Percentiles rank a stretch among this genome's conserved stretches.
These are phyloP conservation scores for Sugiyamaella novakii DNA, from an alignment of 1,139 yeast genomes.

Conservation along the genomic window DNA sequence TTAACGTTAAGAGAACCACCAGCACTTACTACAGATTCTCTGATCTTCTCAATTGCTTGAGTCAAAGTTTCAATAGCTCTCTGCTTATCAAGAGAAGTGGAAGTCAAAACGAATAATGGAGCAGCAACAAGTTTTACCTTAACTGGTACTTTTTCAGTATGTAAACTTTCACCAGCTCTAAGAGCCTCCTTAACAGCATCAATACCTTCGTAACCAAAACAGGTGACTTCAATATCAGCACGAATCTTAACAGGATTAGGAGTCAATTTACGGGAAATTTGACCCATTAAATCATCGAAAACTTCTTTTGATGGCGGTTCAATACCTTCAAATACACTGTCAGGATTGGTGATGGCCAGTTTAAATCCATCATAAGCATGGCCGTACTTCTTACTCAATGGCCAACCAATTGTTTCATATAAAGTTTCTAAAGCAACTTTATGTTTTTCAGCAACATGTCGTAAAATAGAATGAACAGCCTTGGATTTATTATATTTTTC, in stretches of 20 bases:
- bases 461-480: slow-evolving; percentile 94
- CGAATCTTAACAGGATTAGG: slow-evolving; percentile 98
- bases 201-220: slow-evolving; percentile 96
- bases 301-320: slow-evolving; percentile 72
- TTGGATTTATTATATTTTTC: slow-evolving; percentile 96
- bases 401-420: slow-evolving; percentile 95
- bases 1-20: slow-evolving; percentile 92
- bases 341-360: slow-evolving; percentile 86
- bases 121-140: slow-evolving; percentile 97
- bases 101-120: slow-evolving; percentile 90
- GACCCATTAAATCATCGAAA: slow-evolving; percentile 76
- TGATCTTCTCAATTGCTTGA: slow-evolving; percentile 75
- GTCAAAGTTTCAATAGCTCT: slow-evolving; percentile 80
- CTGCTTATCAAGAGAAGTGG: slow-evolving; percentile 89
- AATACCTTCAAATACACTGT: slow-evolving; percentile 79
- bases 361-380: slow-evolving; percentile 98
- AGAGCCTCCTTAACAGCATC: slow-evolving; percentile 94
- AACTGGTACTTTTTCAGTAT: slow-evolving; percentile 79
- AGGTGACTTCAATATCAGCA: slow-evolving; percentile 96
- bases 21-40: slow-evolving; percentile 63
- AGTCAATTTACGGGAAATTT: slow-evolving; percentile 90
- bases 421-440: slow-evolving; percentile 81
- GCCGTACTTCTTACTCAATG: slow-evolving; percentile 90
- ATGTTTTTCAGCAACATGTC: slow-evolving; percentile 98
- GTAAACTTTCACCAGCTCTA: slow-evolving; percentile 78